phyloP scores from a whole-genome alignment of 208 protist species.

The Tritrichomonas foetus region DNA sequence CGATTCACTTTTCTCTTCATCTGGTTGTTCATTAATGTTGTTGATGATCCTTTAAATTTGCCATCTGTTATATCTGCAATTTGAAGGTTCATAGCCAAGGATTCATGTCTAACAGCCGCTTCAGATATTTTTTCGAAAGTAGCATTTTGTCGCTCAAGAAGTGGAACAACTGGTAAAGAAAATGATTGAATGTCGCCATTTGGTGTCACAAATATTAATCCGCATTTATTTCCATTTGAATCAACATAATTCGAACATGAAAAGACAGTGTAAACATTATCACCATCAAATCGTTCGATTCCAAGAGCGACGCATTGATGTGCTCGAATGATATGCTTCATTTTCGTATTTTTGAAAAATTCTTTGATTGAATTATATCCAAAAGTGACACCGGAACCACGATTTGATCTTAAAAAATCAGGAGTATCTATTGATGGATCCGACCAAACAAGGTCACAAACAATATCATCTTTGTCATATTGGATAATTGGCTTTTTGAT shows the following conservation, averaged over 20 bases:
- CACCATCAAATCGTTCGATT: neutral
- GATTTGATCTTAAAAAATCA: neutral
- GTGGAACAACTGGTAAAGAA: neutral
- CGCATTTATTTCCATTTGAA: neutral
- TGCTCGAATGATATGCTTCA: slow-evolving; percentile 7
- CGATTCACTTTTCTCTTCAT: too few species aligned
- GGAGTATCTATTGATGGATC: neutral
- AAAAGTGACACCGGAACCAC: neutral
- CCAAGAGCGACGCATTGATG: slow-evolving; percentile 9
- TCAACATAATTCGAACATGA: slow-evolving; percentile 26
- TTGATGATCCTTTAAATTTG: too few species aligned
- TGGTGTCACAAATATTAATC: neutral
- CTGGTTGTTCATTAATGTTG: too few species aligned
- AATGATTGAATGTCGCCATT: neutral
- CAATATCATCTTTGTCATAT: slow-evolving; percentile 11
- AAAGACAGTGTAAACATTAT: slow-evolving; percentile 17
- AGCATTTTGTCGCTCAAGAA: neutral
- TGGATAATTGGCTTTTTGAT: neutral
- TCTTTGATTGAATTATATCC: neutral
- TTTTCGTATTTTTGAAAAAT: neutral
- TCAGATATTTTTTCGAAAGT: neutral
- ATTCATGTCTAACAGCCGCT: neutral
- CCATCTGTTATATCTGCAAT: too few species aligned
- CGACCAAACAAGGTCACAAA: neutral
- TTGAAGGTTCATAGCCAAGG: neutral